A percentile compares a stretch with the other conserved stretches of the same genome.
Conservation (phyloP, 2,329 filamentous ascomycete genomes). For the Diaporthe helianthi region DNA sequence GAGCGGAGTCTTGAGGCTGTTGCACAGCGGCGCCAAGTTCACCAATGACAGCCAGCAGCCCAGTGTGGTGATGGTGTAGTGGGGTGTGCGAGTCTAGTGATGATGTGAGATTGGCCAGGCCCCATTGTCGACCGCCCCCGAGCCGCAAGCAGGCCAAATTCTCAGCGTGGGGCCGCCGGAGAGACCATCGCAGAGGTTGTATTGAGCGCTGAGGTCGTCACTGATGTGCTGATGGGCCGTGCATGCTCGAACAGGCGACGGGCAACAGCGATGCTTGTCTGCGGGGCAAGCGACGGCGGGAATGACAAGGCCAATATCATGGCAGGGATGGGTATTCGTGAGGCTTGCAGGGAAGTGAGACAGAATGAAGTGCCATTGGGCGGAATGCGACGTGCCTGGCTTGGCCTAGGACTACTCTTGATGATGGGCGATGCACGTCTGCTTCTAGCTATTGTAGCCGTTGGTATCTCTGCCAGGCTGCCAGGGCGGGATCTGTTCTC, state of each 20-base stretch:
- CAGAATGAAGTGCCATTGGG: slow-evolving; percentile 18
- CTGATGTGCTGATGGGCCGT: background rate
- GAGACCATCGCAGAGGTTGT: background rate
- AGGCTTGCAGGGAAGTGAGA: slow-evolving; percentile 19
- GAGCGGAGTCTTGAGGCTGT: slow-evolving; percentile 9
- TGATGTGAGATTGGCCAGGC: slow-evolving; percentile 20
- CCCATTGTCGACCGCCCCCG: background rate
- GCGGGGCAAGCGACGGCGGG: background rate
- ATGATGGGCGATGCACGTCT: background rate
- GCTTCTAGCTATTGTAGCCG: background rate
- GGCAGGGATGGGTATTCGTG: slow-evolving; percentile 22
- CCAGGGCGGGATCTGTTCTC: slow-evolving; percentile 3
- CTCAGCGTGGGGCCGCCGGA: background rate
- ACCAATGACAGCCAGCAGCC: slow-evolving; percentile 10
- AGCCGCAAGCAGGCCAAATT: background rate
- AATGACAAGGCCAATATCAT: background rate
- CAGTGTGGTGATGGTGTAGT: slow-evolving; percentile 12
- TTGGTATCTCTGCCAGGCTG: background rate
- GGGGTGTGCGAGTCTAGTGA: slow-evolving; percentile 18
- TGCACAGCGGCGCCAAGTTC: slow-evolving; percentile 3
- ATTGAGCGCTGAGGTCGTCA: background rate
- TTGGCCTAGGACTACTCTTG: background rate
- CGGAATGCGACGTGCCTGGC: slow-evolving; percentile 14
- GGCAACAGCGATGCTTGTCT: background rate
- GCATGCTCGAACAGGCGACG: background rate